phyloP scores from a whole-genome alignment of 1,284 basidiomycete species.

The Laetiporus sulphureus region DNA sequence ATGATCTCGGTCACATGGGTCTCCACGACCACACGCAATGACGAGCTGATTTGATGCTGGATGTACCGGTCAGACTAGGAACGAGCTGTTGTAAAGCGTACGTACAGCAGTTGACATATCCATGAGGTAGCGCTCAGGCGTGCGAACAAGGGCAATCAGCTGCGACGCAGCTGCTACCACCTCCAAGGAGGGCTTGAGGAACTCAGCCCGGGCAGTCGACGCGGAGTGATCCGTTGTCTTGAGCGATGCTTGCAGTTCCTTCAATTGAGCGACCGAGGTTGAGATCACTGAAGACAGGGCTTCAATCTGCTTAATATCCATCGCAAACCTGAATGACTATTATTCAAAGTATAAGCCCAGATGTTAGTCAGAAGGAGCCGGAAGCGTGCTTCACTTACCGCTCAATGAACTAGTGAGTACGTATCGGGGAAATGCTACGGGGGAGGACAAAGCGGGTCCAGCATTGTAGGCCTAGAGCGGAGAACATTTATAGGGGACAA shows the following conservation, averaged over 20 bases:
- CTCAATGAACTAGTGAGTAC: too few relatives aligned
- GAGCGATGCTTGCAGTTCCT: conserved; percentile 7
- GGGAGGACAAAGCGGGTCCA: too few relatives aligned
- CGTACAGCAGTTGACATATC: conserved; percentile 7
- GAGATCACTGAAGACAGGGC: conserved; percentile 6
- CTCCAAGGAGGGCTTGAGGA: conserved; percentile 8
- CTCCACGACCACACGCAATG: conserved; percentile 23
- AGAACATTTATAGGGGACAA: too few relatives aligned
- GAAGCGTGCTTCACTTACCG: too few relatives aligned
- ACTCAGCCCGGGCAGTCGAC: conserved; percentile 7
- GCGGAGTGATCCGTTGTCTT: conserved; percentile 7
- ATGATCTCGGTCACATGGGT: conserved; percentile 31
- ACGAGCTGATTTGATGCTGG: conserved; percentile 16
- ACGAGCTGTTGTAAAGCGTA: background rate
- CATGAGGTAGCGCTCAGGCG: conserved; percentile 10
- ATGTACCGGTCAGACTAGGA: background rate
- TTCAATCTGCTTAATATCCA: conserved; percentile 10
- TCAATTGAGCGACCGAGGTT: conserved; percentile 8
- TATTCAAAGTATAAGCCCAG: background rate
- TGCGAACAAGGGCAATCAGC: conserved; percentile 12
- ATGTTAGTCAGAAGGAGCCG: background rate
- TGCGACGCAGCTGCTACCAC: conserved; percentile 16
- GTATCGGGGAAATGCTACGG: too few relatives aligned
- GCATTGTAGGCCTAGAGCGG: too few relatives aligned
- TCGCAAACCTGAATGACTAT: too few relatives aligned